A percentile compares a stretch with the other conserved stretches of the same genome.
Evolutionary conservation across 2,329 filamentous ascomycete species (phyloP).

Genomic region (Tolypocladium inflatum): DNA sequence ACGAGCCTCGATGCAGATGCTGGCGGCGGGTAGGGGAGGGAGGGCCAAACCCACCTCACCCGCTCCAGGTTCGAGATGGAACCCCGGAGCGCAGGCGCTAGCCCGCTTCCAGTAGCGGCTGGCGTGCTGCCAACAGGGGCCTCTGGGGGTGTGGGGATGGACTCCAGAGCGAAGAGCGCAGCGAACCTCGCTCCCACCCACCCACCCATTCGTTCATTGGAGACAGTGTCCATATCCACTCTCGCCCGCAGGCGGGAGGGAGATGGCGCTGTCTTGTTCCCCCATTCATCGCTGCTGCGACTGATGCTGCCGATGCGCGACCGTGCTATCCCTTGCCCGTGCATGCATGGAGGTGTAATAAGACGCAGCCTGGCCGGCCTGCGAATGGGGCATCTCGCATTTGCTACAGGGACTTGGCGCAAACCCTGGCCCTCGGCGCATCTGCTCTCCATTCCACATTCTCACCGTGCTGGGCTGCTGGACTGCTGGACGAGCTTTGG

Average conservation of each 20-base stretch:
- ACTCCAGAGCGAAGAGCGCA: not conserved
- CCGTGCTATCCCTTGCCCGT: not conserved
- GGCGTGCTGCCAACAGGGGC: constrained; percentile 1
- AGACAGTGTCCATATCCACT: not conserved
- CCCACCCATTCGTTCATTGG: not conserved
- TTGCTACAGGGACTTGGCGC: not conserved
- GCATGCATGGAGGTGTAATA: not conserved
- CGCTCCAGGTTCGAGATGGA: not conserved
- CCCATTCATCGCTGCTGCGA: not conserved
- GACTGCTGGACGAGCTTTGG: not conserved
- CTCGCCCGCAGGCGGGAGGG: not conserved
- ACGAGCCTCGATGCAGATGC: not conserved
- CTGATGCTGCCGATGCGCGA: too few species aligned
- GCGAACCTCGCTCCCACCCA: not conserved
- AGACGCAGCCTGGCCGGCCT: not conserved
- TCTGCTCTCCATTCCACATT: not conserved
- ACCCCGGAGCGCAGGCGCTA: not conserved
- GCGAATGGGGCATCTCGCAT: not conserved
- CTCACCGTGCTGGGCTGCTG: not conserved
- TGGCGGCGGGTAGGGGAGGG: not conserved
- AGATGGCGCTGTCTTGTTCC: not conserved
- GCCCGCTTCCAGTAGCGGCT: constrained; percentile 1
- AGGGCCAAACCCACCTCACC: not conserved
- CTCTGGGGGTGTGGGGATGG: not conserved
- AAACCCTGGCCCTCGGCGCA: not conserved